Percentiles rank a stretch among this genome's conserved stretches.
These are phyloP conservation scores for Botrytis tulipae DNA, from an alignment of 2,329 filamentous ascomycete species.

Conservation along the genomic window DNA sequence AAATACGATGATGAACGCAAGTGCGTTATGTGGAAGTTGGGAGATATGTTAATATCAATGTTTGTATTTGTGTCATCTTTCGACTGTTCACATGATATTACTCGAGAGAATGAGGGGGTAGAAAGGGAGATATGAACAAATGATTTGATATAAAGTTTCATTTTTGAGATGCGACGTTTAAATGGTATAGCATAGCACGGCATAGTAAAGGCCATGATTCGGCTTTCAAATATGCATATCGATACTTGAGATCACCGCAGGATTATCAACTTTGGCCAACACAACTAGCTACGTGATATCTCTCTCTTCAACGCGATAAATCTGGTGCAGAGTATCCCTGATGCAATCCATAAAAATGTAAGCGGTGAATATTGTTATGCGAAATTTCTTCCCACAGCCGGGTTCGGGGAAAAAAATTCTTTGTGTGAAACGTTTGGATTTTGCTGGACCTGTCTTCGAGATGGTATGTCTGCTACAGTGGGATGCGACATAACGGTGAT, in stretches of 20 bases:
- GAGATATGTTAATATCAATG: neutral
- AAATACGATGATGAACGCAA: neutral
- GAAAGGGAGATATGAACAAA: neutral
- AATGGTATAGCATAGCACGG: neutral
- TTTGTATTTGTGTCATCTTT: neutral
- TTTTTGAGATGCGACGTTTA: neutral
- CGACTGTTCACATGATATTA: neutral
- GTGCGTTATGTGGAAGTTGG: neutral
- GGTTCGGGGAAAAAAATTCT: conserved; percentile 10
- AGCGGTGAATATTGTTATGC: conserved; percentile 17
- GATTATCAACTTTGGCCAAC: conserved; percentile 15
- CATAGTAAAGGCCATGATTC: neutral
- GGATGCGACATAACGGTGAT: neutral
- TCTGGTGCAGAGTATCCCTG: conserved; percentile 19
- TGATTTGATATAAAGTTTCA: neutral
- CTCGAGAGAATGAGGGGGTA: neutral
- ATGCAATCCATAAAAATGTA: conserved; percentile 19
- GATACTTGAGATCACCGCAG: conserved; percentile 21
- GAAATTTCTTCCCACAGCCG: neutral
- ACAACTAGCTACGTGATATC: neutral
- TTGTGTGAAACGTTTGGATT: conserved; percentile 21
- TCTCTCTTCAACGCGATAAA: conserved; percentile 18
- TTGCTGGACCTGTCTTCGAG: conserved; percentile 23
- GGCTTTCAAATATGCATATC: conserved; percentile 19
- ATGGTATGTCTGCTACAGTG: neutral